Conservation (phyloP, 2,329 filamentous ascomycete species). For the Cercospora sp. region DNA sequence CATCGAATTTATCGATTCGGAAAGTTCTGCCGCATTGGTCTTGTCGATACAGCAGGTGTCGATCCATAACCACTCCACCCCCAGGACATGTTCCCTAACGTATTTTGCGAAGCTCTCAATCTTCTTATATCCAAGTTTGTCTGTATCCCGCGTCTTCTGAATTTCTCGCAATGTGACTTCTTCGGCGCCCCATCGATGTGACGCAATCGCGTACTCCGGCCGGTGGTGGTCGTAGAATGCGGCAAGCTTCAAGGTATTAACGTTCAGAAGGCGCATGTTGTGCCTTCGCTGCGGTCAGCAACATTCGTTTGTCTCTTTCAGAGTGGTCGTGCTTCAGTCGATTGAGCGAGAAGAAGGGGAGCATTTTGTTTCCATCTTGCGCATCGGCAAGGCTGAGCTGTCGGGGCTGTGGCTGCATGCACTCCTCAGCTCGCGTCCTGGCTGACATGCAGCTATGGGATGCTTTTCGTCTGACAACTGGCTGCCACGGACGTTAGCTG, state of each 20-base stretch:
- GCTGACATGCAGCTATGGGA: too few species aligned
- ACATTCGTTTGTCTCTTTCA: too few species aligned
- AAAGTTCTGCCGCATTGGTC: conserved; percentile 24
- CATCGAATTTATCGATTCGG: conserved; percentile 29
- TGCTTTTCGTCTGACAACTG: too few species aligned
- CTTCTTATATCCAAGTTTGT: conserved; percentile 25
- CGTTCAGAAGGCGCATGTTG: conserved; percentile 24
- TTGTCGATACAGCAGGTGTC: conserved; percentile 33
- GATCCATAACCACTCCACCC: conserved; percentile 29
- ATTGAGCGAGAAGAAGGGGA: too few species aligned
- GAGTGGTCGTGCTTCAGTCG: too few species aligned
- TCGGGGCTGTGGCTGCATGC: too few species aligned
- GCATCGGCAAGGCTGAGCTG: too few species aligned
- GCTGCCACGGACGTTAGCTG: too few species aligned
- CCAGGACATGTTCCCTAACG: conserved; percentile 15
- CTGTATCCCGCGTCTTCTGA: conserved; percentile 11
- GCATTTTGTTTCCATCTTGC: too few species aligned
- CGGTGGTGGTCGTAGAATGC: conserved; percentile 21
- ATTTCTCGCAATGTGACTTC: conserved; percentile 23
- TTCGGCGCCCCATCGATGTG: conserved; percentile 22
- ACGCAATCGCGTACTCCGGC: conserved; percentile 24
- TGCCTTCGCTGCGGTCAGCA: not conserved
- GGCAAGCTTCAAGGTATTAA: conserved; percentile 18
- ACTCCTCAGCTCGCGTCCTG: too few species aligned
- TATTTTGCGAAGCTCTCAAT: conserved; percentile 25